Evolutionary conservation across 768 basidiomycete genomes (phyloP), one percentile per base, ranked within the genome.

Genomic region (Leucosporidium creatinivorum): DNA sequence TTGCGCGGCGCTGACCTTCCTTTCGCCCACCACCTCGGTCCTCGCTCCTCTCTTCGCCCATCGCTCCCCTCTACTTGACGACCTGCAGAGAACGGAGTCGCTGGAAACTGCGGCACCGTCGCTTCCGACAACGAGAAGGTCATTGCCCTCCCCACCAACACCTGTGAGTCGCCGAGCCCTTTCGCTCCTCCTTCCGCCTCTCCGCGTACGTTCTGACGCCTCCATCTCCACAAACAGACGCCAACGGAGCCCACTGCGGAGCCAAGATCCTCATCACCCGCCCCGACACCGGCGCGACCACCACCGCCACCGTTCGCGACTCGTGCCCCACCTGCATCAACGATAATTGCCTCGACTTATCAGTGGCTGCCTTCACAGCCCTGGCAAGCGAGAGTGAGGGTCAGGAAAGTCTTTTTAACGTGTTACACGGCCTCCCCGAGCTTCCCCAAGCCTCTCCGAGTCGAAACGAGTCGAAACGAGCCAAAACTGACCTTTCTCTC

Each of bases 191-290:
- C 39, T 44, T 15, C 39, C 15, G 10, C 39, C 39, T 44, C 39
- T 17, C 10, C 3, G 33, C 39, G 33, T 10, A 5, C 39, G 39
- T 12, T 6, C 39, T 44, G 39, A 44, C 39, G n/a, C 39, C 39
- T 44, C 33, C 33, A 5, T 33, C 13, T 44, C 8, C 8, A 9
- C 39, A 2, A 2, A 44, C 39, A 44, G 39, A 74, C 66, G 66
- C 54, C 25, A 62, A 59, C 31, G 73, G 73, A n/a, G 30, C 50
- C 6, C 56, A 73, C 69, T 74, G 73, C 65, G 71, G 73, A n/a
- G 33, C 59, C 23, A 61, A 63, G 26, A 67, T 74, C 23, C 44
- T 25, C 19, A 69, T 74, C 63, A 69, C 62, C 18, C 64, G 69
- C 18, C 8, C 51, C 18, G 66, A 70, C 31, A 71, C 70, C 5